These are phyloP conservation scores for Chrysochromulina tobinii DNA, from an alignment of 78 protist genomes.

Conservation along the genomic window DNA sequence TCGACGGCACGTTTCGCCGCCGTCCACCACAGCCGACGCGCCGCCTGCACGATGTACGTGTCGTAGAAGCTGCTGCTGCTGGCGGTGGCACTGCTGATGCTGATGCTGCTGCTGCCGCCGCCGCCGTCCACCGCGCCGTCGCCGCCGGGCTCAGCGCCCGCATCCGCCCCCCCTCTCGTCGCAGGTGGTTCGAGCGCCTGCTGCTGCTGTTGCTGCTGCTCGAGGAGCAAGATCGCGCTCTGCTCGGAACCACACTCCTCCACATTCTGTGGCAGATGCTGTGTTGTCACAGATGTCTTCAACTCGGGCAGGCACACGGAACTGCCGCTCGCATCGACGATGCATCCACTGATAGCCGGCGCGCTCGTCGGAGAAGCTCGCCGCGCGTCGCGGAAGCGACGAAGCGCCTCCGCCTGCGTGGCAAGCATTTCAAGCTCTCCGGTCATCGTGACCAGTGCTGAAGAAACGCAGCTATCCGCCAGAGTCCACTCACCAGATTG, in stretches of 20 bases:
- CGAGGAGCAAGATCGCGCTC: neutral
- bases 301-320: neutral
- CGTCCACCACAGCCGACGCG: neutral
- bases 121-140: neutral
- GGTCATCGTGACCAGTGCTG: no score
- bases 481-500: no score
- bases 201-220: neutral
- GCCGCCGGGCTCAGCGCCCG: neutral
- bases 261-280: neutral
- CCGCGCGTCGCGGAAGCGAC: no score
- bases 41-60: neutral
- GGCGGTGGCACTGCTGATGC: no score
- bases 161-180: neutral
- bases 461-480: no score
- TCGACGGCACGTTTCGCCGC: neutral
- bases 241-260: neutral
- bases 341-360: neutral
- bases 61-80: no score
- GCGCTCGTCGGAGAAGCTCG: no score
- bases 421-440: no score
- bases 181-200: neutral
- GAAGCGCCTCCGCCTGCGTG: no score
- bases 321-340: neutral
- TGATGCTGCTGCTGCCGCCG: neutral
- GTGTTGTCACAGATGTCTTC: neutral